These are phyloP conservation scores for Talaromyces sp. DNA, from an alignment of 2,329 filamentous ascomycete genomes.

Conservation along the genomic window DNA sequence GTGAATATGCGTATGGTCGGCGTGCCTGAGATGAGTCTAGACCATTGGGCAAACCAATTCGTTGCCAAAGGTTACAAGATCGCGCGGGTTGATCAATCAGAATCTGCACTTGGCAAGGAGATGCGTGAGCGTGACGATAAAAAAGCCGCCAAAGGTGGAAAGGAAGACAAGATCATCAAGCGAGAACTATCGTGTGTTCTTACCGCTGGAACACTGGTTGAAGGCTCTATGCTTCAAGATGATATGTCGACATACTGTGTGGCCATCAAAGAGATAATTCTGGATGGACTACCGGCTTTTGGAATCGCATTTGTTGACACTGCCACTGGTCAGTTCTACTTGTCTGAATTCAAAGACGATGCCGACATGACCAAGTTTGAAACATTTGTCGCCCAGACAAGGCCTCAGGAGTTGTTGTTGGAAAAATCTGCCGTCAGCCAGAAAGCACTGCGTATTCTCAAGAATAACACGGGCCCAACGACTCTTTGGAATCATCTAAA, in stretches of 20 bases:
- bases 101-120: constrained; percentile 91
- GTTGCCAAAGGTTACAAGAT: constrained; percentile 98
- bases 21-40: constrained; percentile 90
- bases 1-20: constrained; percentile 99
- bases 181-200: constrained; percentile 87
- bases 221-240: constrained; percentile 93
- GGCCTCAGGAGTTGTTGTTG: constrained; percentile 79
- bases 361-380: constrained; percentile 93
- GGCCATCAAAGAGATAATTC: constrained; percentile 75
- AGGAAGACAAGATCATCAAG: constrained; percentile 87
- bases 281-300: constrained; percentile 73
- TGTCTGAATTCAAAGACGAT: constrained; percentile 91
- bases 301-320: constrained; percentile 93
- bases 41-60: constrained; percentile 97
- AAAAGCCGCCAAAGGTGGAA: constrained; percentile 54
- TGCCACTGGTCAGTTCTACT: constrained; percentile 87
- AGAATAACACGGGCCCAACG: constrained; percentile 88
- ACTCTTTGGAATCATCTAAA: constrained; percentile 96
- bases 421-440: constrained; percentile 82
- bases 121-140: constrained; percentile 82
- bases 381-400: constrained; percentile 88
- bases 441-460: constrained; percentile 87
- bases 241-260: constrained; percentile 97
- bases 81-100: constrained; percentile 91
- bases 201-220: constrained; percentile 87